These are phyloP conservation scores for Leccinum pseudoinsigne DNA, from an alignment of 1,284 basidiomycete genomes.

Conservation along the genomic window DNA sequence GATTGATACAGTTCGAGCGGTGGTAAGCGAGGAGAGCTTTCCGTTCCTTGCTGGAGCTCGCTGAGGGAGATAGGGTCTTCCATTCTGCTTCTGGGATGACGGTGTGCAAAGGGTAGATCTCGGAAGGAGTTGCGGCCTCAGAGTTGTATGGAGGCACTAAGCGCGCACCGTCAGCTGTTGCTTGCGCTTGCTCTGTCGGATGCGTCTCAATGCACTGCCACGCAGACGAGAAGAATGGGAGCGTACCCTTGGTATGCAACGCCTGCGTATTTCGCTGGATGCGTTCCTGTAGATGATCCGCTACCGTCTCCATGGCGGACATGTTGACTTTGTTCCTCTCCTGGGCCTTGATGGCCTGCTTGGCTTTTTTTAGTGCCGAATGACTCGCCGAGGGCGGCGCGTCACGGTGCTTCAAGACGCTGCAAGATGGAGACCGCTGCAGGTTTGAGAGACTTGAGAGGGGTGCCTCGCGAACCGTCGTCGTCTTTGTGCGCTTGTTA, in stretches of 20 bases:
- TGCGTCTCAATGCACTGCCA: neutral
- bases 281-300: slow-evolving; percentile 74
- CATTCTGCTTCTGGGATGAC: slow-evolving; percentile 81
- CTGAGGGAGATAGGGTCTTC: slow-evolving; percentile 57
- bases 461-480: slow-evolving; percentile 68
- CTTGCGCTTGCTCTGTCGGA: slow-evolving; percentile 61
- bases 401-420: slow-evolving; percentile 51
- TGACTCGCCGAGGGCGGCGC: slow-evolving; percentile 82
- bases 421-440: slow-evolving; percentile 50
- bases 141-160: slow-evolving; percentile 75
- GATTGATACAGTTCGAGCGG: slow-evolving; percentile 68
- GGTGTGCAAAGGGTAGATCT: slow-evolving; percentile 75
- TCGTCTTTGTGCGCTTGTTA: slow-evolving; percentile 69
- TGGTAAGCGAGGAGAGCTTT: slow-evolving; percentile 58
- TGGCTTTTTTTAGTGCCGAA: slow-evolving; percentile 93
- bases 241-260: slow-evolving; percentile 66
- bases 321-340: slow-evolving; percentile 90
- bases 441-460: slow-evolving; percentile 65
- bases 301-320: slow-evolving; percentile 79
- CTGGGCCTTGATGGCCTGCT: slow-evolving; percentile 77
- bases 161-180: slow-evolving; percentile 58
- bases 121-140: slow-evolving; percentile 61
- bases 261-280: slow-evolving; percentile 72
- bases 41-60: slow-evolving; percentile 50
- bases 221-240: neutral